Percentiles rank a stretch among this genome's conserved stretches.
phyloP scores from a whole-genome alignment of 192 early-diverging fungal species.

The Coemansia sp. region DNA sequence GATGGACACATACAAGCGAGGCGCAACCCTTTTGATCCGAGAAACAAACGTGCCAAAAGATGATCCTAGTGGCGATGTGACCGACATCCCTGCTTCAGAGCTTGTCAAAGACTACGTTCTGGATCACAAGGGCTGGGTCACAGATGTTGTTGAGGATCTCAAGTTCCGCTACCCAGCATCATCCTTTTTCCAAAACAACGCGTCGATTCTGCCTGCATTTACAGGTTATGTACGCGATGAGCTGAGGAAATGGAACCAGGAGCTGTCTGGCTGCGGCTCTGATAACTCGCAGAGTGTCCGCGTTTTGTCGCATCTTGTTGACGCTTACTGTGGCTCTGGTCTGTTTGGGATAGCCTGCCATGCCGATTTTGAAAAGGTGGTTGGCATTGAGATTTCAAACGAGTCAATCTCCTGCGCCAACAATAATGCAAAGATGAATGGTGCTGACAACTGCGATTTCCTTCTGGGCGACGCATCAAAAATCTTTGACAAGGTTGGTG shows the following conservation, averaged over 20 bases:
- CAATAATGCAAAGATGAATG: slow-evolving; percentile 60
- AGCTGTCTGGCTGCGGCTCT: slow-evolving; percentile 2
- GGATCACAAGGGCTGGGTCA: slow-evolving; percentile 56
- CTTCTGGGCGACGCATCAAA: slow-evolving; percentile 58
- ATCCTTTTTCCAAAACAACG: slow-evolving; percentile 71
- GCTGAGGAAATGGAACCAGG: slow-evolving; percentile 41
- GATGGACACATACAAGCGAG: slow-evolving; percentile 56
- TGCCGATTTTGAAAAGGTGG: slow-evolving; percentile 57
- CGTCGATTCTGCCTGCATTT: slow-evolving; percentile 61
- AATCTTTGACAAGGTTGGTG: slow-evolving; percentile 58
- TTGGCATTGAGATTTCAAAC: slow-evolving; percentile 66
- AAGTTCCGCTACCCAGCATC: slow-evolving; percentile 63
- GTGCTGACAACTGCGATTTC: slow-evolving; percentile 56
- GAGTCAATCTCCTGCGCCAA: slow-evolving; percentile 63
- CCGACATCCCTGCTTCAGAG: slow-evolving; percentile 20
- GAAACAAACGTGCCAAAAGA: slow-evolving; percentile 53
- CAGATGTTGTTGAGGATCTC: slow-evolving; percentile 56
- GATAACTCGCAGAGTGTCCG: slow-evolving; percentile 13
- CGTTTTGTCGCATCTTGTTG: slow-evolving; percentile 56
- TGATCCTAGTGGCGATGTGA: slow-evolving; percentile 9
- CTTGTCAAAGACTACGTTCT: slow-evolving; percentile 54
- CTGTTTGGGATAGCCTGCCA: slow-evolving; percentile 67
- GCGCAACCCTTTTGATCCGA: slow-evolving; percentile 58
- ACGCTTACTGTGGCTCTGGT: slow-evolving; percentile 74
- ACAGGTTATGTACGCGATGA: slow-evolving; percentile 62